Base-by-base conservation (phyloP, 148 eudicot species). In the Hydrangea macrophylla region DNA sequence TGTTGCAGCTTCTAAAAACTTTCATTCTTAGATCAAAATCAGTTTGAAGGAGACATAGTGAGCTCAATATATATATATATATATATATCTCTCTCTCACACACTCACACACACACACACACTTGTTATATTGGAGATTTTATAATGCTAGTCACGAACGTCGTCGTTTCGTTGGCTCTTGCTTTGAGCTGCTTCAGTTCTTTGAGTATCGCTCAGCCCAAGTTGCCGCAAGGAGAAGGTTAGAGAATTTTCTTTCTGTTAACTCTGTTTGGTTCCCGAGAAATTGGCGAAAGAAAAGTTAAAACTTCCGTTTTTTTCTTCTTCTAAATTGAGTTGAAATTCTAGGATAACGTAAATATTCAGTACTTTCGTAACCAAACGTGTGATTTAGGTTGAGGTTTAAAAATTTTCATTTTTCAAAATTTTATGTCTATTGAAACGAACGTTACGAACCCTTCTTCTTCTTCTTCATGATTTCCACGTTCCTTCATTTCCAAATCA, bases 171-270 rank as follows among this genome's bases (percentile, higher is more conserved):
- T 60, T 53, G 61, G 11, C 62, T 66, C 45, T 79, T 66, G 69
- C 53, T 11, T 7, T 74, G 25, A 25, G 55, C 7, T 62, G 55
- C 50, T 56, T 76, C 62, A 10, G 55, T 25, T 42, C 58, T 15
- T 58, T 61, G 36, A 56, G 68, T 5, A 48, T 59, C 24, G 39
- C 72, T 2, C 33, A 62, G 27, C 24, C 83, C 2, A 63, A 60
- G 62, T 70, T 80, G 70, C 75, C 80, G 7, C 83, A 55, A 45
- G 62, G 62, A 60, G 83, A 80, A 80, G 74, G 83, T 80, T 60
- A 45, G 59, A 11, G 0, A 63, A n/a, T 56, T 56, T 56, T 25
- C 31, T 37, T 23, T 31, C 37, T 2, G 6, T 48, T 12, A 11
- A 0, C 32, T 17, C 24, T 63, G 40, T 63, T 63, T 37, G 44